Evolutionary conservation across 169 alveolate genomes (phyloP), one percentile per base, ranked within the genome.

Genomic region (Plasmodium malariae): DNA sequence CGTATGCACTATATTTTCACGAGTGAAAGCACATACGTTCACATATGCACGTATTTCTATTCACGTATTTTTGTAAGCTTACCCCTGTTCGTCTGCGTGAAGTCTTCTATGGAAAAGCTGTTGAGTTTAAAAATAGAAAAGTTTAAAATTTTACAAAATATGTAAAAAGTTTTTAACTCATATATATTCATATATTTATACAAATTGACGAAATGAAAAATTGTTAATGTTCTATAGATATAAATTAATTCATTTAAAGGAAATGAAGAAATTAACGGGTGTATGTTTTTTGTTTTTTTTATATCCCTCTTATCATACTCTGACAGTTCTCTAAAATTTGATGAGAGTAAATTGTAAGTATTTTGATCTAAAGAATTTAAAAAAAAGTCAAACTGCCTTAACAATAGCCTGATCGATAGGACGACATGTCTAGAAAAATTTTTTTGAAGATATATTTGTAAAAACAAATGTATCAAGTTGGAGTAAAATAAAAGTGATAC

Each of bases 401-500:
- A n/a, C 48, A 86, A 21, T 48, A 86, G 2, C 37, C 60, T 24
- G 30, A 86, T 30, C 2, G 92, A 86, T 51, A 86, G 55, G 26
- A 24, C 57, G n/a, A 71, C 45, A 21, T 86, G 92, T 0, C 1
- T 40, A 17, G 3, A 12, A 24, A 40, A 62, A 19, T 26, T 34
- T n/a, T 30, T 30, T 40, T 48, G 32, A 1, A 36, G 32, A 70
- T 86, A 37, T 32, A 86, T 69, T 70, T 71, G 87, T 57, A 86
- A 69, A 86, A 55, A 51, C 14, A 86, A 6, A 14, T 86, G 92
- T 19, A 86, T 51, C 70, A 86, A n/a, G 70, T 86, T 86, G n/a
- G 92, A 40, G 59, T 86, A 86, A 70, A 70, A 86, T 70, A 86
- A 86, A 86, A 86, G 87, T 28, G 85, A 86, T 21, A 86, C 30